Conservation (phyloP, 1,284 basidiomycete species). For the Heterobasidion occidentale region DNA sequence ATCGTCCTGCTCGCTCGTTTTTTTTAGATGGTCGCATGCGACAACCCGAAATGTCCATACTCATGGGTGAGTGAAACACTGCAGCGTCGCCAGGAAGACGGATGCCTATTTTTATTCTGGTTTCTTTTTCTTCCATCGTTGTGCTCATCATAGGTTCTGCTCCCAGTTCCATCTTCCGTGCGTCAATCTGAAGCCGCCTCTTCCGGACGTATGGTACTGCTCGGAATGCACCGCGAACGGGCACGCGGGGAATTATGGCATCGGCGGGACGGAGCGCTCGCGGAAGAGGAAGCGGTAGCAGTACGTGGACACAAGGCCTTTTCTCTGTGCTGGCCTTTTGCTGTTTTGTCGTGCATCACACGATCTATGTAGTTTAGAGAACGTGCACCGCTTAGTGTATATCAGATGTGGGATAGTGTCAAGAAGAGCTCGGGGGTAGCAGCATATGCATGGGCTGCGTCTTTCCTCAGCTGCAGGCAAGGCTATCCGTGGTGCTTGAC, state of each 20-base stretch:
- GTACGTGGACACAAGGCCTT: no score
- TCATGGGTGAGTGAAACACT: constrained; percentile 54
- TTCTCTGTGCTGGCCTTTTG: no score
- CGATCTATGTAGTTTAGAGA: no score
- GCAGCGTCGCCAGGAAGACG: background rate
- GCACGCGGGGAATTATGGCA: constrained; percentile 3
- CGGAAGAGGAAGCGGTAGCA: constrained; percentile 12
- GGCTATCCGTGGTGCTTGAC: no score
- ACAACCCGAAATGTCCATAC: constrained; percentile 57
- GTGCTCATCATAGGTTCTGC: background rate
- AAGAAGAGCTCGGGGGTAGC: no score
- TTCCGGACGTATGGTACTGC: constrained; percentile 57
- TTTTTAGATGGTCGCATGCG: constrained; percentile 60
- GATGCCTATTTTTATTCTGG: background rate
- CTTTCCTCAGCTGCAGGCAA: no score
- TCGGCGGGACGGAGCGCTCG: constrained; percentile 11
- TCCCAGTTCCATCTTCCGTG: constrained; percentile 56
- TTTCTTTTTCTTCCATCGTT: background rate
- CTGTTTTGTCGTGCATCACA: no score
- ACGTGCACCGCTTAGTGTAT: no score
- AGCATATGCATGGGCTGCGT: no score
- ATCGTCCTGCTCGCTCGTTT: background rate
- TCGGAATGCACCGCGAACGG: constrained; percentile 35
- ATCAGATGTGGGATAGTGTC: no score
- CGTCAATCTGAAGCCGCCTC: constrained; percentile 49